Evolutionary conservation across 2,329 filamentous ascomycete species (phyloP).

Genomic region (Penicillium decumbens): DNA sequence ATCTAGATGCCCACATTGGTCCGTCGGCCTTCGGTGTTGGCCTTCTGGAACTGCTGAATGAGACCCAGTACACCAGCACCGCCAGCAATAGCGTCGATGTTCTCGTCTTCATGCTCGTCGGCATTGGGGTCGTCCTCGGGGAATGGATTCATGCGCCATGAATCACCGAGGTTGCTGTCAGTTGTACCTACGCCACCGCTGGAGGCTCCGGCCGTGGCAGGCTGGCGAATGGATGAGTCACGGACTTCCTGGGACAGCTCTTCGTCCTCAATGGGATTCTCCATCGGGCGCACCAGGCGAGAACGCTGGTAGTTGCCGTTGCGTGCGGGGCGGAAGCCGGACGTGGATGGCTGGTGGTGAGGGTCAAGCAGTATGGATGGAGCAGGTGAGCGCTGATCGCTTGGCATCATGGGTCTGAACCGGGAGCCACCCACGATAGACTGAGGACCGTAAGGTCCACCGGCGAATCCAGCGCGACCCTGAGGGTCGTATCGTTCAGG

Average conservation of each 20-base stretch:
- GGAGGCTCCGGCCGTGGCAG: slow-evolving; percentile 27
- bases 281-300: slow-evolving; percentile 27
- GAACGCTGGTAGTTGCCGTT: slow-evolving; percentile 29
- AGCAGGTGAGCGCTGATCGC: slow-evolving; percentile 35
- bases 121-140: slow-evolving; percentile 32
- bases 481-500: slow-evolving; percentile 33
- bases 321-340: slow-evolving; percentile 33
- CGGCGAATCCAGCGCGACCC: slow-evolving; percentile 17
- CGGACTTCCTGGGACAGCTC: slow-evolving; percentile 20
- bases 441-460: slow-evolving; percentile 24
- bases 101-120: slow-evolving; percentile 47
- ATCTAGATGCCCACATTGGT: slow-evolving; percentile 34
- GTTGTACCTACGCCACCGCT: slow-evolving; percentile 38
- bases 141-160: slow-evolving; percentile 46
- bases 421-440: slow-evolving; percentile 28
- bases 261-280: slow-evolving; percentile 31
- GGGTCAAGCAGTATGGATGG: slow-evolving; percentile 46
- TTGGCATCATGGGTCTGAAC: slow-evolving; percentile 20
- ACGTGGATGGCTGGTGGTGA: slow-evolving; percentile 43
- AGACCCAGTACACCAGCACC: slow-evolving; percentile 60
- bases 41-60: slow-evolving; percentile 64
- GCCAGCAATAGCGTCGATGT: slow-evolving; percentile 44
- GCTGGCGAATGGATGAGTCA: slow-evolving; percentile 15
- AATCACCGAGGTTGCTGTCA: slow-evolving; percentile 57
- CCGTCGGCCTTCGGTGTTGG: slow-evolving; percentile 40